Base-by-base conservation (phyloP, 1,284 basidiomycete species). In the Sanghuangporus baumii region DNA sequence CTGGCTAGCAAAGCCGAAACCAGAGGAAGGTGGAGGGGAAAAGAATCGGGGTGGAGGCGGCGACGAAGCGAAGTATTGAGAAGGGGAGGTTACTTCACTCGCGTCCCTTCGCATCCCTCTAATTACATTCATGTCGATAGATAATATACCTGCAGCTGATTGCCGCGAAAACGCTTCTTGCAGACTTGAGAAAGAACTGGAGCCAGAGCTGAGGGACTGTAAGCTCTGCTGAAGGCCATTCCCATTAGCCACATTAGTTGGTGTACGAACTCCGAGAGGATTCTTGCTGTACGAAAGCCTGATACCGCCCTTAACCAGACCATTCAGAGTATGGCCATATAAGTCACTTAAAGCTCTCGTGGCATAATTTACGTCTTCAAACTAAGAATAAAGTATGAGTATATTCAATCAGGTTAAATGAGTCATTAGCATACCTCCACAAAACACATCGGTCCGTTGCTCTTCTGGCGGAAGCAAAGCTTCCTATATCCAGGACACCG, bases 271-370 rank as follows among this genome's bases (percentile, higher is more conserved):
- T 50, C 94, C 94, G 14, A 96, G 81, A 12, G 94, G 94, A 71
- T 96, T 96, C 81, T 96, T 96, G 75, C 93, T 96, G 75, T 96
- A 99, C 16, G 94, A 96, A 62, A 99, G 78, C 41, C 96, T 89
- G 65, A 99, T 97, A 5, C 95, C 94, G 64, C 93, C 93, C 76
- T 96, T 97, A 73, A 99, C 91, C 26, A 96, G 78, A 1, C 96
- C 95, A 66, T 87, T 86, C 43, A 99, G 80, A 9, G 87, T 93
- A 72, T 96, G 84, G n/a, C 96, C 96, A 66, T 96, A 95, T 63
- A 98, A 80, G 56, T 96, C 91, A 65, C 88, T 86, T 73, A 98
- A 81, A 14, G 95, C 93, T 73, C 85, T 87, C 3, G 92, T 87
- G 2, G 96, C 96, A 69, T 81, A 86, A 9, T 81, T 76, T 23